Conservation (phyloP, 768 basidiomycete genomes). For the Boletus fagicola region DNA sequence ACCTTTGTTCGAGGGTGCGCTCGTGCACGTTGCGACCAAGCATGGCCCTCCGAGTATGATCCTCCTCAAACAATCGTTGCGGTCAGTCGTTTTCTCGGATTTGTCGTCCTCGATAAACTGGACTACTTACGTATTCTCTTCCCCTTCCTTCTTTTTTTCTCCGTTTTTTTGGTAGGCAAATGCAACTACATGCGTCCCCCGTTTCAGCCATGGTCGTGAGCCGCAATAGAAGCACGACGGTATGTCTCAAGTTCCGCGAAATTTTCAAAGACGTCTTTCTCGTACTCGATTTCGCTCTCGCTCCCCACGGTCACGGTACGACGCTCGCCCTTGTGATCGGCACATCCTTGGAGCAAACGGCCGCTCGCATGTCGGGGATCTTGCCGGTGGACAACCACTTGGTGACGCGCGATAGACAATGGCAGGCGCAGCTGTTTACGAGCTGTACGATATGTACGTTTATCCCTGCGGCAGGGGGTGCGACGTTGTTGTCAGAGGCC, state of each 20-base stretch:
- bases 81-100: constrained; percentile 12
- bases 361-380: constrained; percentile 45
- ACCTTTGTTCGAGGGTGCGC: constrained; percentile 46
- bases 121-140: not conserved
- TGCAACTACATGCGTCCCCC: constrained; percentile 16
- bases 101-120: not conserved
- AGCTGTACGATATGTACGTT: constrained; percentile 61
- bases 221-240: constrained; percentile 58
- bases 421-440: constrained; percentile 61
- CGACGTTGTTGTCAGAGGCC: constrained; percentile 12
- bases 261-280: constrained; percentile 42
- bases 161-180: constrained; percentile 18
- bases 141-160: too few species aligned
- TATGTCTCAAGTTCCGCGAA: constrained; percentile 41
- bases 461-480: constrained; percentile 31
- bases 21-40: constrained; percentile 35
- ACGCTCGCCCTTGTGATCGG: constrained; percentile 54
- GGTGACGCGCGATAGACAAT: constrained; percentile 46
- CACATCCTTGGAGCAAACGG: constrained; percentile 44
- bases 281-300: constrained; percentile 61
- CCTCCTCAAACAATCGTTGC: constrained; percentile 33
- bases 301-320: constrained; percentile 19
- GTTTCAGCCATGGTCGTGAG: constrained; percentile 49
- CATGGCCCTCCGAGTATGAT: constrained; percentile 38
- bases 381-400: constrained; percentile 46